Evolutionary conservation across 2,329 filamentous ascomycete genomes (phyloP).

Genomic region (Aspergillus sergii): DNA sequence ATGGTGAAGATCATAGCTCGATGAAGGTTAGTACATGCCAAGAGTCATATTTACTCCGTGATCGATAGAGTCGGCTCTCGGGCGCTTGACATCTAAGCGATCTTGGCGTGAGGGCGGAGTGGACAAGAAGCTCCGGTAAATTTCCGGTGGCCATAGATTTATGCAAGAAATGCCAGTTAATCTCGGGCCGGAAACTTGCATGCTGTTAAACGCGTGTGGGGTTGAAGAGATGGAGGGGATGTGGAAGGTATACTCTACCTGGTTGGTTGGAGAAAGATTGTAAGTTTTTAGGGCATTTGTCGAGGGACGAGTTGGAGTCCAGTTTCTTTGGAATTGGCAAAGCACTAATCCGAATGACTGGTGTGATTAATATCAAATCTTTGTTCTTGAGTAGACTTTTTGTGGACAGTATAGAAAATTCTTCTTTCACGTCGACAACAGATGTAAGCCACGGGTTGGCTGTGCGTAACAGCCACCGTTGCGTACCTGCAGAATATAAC

Average conservation of each 20-base stretch:
- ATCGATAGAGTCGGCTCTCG: not conserved
- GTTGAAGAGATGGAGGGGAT: not conserved
- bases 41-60: not conserved
- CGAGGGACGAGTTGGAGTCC: no score
- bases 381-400: no score
- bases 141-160: not conserved
- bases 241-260: not conserved
- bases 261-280: not conserved
- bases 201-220: not conserved
- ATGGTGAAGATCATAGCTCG: not conserved
- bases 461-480: no score
- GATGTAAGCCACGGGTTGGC: no score
- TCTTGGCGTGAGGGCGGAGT: constrained; percentile 9
- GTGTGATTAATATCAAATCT: no score
- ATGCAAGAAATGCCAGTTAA: not conserved
- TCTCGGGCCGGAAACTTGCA: not conserved
- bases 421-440: no score
- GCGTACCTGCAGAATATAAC: no score
- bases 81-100: not conserved
- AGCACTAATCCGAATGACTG: no score
- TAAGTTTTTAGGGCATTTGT: no score
- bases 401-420: no score
- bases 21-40: not conserved
- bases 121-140: constrained; percentile 13
- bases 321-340: no score